phyloP scores from a whole-genome alignment of 257 asterid species.

The Ehretia macrophylla region DNA sequence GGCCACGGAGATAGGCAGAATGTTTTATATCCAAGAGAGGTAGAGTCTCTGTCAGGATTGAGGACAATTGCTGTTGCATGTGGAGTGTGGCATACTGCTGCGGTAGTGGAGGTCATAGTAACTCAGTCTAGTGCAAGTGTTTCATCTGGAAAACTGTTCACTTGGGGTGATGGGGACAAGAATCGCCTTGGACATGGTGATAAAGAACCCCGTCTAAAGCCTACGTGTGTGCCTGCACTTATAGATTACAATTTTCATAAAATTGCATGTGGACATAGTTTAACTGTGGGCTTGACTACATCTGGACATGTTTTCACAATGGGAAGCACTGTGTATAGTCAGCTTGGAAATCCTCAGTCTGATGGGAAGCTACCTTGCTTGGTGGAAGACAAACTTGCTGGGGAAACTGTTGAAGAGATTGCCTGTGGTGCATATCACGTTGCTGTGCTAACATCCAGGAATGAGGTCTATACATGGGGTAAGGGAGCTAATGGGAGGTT shows the following conservation, averaged over 20 bases:
- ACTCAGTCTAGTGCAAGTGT: conserved; percentile 75
- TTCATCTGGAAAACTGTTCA: conserved; percentile 87
- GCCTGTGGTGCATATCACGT: conserved; percentile 87
- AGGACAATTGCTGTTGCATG: conserved; percentile 87
- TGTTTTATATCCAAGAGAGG: conserved; percentile 64
- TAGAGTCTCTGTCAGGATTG: conserved; percentile 73
- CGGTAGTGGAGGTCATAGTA: conserved; percentile 82
- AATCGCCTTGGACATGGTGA: conserved; percentile 94
- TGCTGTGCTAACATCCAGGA: conserved; percentile 70
- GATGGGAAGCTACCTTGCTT: conserved; percentile 79
- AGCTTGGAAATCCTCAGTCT: conserved; percentile 75
- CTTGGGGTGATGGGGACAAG: conserved; percentile 98
- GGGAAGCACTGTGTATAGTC: conserved; percentile 94
- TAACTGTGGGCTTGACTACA: conserved; percentile 77
- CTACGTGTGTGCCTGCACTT: conserved; percentile 88
- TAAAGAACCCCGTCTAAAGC: conserved; percentile 82
- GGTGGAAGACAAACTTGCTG: conserved; percentile 66
- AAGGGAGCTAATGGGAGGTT: conserved; percentile 94
- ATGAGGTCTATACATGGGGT: conserved; percentile 94
- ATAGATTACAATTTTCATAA: conserved; percentile 77
- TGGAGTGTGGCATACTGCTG: conserved; percentile 98
- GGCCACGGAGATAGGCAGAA: conserved; percentile 84
- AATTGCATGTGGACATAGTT: conserved; percentile 83
- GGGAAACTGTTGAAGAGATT: conserved; percentile 70
- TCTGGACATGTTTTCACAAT: conserved; percentile 75